phyloP scores from a whole-genome alignment of 768 basidiomycete genomes.

The Neoboletus brunneissimus region DNA sequence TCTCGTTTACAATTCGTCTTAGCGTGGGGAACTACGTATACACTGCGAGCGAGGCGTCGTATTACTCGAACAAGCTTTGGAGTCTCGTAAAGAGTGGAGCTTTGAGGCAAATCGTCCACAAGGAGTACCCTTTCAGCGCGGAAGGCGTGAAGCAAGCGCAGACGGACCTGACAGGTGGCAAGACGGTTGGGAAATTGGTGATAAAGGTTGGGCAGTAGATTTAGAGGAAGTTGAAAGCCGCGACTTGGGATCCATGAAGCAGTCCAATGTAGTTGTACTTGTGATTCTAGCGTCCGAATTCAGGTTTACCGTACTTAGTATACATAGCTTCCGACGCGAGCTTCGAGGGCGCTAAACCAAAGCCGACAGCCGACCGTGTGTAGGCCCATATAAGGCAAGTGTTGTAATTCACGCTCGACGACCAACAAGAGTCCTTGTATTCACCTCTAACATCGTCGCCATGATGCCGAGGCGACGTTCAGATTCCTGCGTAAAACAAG shows the following conservation, averaged over 20 bases:
- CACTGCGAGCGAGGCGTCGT: constrained; percentile 67
- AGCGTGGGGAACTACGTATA: constrained; percentile 71
- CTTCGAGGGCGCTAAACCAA: neutral
- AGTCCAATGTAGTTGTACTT: constrained; percentile 5
- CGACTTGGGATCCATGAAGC: neutral
- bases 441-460: constrained; percentile 16
- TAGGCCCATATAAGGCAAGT: constrained; percentile 16
- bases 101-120: constrained; percentile 65
- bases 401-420: constrained; percentile 22
- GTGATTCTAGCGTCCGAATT: neutral
- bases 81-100: constrained; percentile 53
- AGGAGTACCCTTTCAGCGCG: constrained; percentile 80
- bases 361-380: neutral
- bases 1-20: constrained; percentile 12
- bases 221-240: neutral
- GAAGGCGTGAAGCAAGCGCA: constrained; percentile 80
- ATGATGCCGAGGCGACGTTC: constrained; percentile 20
- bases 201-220: constrained; percentile 53
- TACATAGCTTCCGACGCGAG: too few species aligned
- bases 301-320: neutral
- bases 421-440: constrained; percentile 23
- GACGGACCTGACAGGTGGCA: constrained; percentile 69
- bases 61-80: constrained; percentile 68
- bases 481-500: constrained; percentile 22
- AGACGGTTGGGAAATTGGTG: constrained; percentile 83